Evolutionary conservation across 352 stramenopile species (phyloP).

Genomic region (Phytophthora tubulina): DNA sequence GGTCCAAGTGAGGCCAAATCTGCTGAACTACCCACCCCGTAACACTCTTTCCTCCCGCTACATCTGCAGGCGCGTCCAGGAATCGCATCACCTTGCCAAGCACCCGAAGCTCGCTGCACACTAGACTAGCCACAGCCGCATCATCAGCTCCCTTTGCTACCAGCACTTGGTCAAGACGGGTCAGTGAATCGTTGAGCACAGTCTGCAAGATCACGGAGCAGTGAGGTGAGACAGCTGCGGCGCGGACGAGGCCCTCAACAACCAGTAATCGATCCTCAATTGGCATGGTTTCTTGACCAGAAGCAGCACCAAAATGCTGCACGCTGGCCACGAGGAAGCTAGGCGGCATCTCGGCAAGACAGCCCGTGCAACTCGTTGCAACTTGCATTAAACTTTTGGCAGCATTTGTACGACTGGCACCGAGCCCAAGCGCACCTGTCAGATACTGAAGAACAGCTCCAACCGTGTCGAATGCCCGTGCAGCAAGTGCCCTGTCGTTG

Average conservation of each 20-base stretch:
- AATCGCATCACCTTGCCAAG: conserved; percentile 75
- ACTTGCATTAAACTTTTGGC: conserved; percentile 84
- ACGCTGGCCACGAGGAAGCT: conserved; percentile 54
- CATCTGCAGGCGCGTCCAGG: conserved; percentile 63
- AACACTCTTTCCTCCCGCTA: conserved; percentile 56
- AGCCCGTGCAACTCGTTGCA: conserved; percentile 54
- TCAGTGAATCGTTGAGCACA: conserved; percentile 57
- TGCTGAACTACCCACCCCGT: conserved; percentile 59
- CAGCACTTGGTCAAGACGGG: conserved; percentile 61
- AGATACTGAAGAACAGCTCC: conserved; percentile 64
- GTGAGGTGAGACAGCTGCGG: conserved; percentile 55
- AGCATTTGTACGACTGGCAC: conserved; percentile 52
- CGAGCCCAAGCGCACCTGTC: conserved; percentile 50
- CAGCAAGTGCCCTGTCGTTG: conserved; percentile 47
- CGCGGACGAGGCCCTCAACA: conserved; percentile 72
- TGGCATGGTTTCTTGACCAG: conserved; percentile 39
- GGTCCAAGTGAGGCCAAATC: conserved; percentile 70
- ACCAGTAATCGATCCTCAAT: conserved; percentile 70
- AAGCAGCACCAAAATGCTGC: conserved; percentile 48
- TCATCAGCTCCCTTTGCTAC: conserved; percentile 27
- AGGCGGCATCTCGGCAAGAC: conserved; percentile 58
- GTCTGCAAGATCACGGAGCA: conserved; percentile 63
- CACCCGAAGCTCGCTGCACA: conserved; percentile 73
- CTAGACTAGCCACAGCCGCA: conserved; percentile 25
- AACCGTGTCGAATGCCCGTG: conserved; percentile 51